Evolutionary conservation across 257 asterid species (phyloP), one percentile per base, ranked within the genome.

Genomic region (Voacanga thouarsii): DNA sequence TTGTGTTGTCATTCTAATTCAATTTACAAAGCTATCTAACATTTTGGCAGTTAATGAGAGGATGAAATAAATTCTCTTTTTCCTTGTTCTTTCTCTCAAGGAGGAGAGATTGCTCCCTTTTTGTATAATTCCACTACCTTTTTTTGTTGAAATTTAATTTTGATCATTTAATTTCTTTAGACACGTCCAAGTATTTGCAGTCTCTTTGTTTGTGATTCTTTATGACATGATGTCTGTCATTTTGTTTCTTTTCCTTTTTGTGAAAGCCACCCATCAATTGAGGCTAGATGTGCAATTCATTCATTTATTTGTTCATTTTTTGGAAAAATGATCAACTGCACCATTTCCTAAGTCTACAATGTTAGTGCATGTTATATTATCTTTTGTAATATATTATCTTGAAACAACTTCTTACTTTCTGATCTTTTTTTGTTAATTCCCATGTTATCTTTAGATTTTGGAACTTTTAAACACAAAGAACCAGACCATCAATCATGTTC

Each of bases 391-490:
- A 50, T 43, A 18, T 50, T 33, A 33, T 33, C 37, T 14, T 12
- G n/a, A 47, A 33, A 24, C 11, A 30, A 21, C 11, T 59, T n/a
- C 69, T 59, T 12, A 59, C 15, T 50, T 50, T 50, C 56, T 43
- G 49, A 51, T 75, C 21, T 76, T 66, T 57, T 30, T 72, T 57
- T 82, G 65, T 79, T 73, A 50, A 71, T 74, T 59, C 75, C 51
- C 89, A 95, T 98, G 90, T 84, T 90, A 82, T 91, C 99, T 5
- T 77, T 91, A 70, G 99, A 96, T 82, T 93, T 96, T 78, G 98
- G 97, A 51, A 96, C 99, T 83, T 93, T 89, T 81, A 96, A 96
- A 78, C 82, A 85, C 61, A 93, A 89, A 80, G 99, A 93, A 60
- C 74, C 92, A 45, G 81, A 81, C 47, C 85, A 80, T 47, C 92